Conservation (phyloP, 345 rosid species). For the Lumnitzera littorea region DNA sequence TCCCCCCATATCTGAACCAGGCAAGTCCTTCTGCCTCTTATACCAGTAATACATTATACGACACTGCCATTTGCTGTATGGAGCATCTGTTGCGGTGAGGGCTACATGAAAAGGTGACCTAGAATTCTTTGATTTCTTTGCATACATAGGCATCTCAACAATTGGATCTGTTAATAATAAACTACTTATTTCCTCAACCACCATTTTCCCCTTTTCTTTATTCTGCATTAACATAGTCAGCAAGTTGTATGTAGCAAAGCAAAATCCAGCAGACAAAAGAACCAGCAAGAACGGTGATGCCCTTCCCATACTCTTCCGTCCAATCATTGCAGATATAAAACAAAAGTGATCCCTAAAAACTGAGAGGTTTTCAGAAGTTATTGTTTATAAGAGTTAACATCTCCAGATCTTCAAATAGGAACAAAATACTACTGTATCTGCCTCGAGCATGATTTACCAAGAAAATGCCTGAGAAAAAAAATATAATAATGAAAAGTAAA, state of each 20-base stretch:
- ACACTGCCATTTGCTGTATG: constrained; percentile 93
- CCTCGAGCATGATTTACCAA: no score
- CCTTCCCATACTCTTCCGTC: constrained; percentile 39
- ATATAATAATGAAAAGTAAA: no score
- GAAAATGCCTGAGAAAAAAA: no score
- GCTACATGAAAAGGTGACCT: constrained; percentile 67
- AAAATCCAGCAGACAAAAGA: constrained; percentile 57
- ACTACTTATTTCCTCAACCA: constrained; percentile 21
- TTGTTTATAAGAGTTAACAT: no score
- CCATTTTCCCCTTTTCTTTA: constrained; percentile 27
- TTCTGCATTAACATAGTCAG: constrained; percentile 43
- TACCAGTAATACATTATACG: constrained; percentile 98
- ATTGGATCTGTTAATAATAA: constrained; percentile 53
- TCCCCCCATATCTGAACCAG: constrained; percentile 91
- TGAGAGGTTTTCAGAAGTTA: background rate
- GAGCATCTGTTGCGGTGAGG: constrained; percentile 81
- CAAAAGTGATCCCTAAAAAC: background rate
- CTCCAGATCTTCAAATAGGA: no score
- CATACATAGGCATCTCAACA: constrained; percentile 50
- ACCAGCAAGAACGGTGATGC: constrained; percentile 53
- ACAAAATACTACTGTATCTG: no score
- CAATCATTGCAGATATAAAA: constrained; percentile 20
- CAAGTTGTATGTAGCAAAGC: constrained; percentile 74
- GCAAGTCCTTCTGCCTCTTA: constrained; percentile 62
- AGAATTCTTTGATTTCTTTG: constrained; percentile 28